Evolutionary conservation across 2,329 filamentous ascomycete genomes (phyloP), one percentile per base, ranked within the genome.

Genomic region (Colletotrichum truncatum): DNA sequence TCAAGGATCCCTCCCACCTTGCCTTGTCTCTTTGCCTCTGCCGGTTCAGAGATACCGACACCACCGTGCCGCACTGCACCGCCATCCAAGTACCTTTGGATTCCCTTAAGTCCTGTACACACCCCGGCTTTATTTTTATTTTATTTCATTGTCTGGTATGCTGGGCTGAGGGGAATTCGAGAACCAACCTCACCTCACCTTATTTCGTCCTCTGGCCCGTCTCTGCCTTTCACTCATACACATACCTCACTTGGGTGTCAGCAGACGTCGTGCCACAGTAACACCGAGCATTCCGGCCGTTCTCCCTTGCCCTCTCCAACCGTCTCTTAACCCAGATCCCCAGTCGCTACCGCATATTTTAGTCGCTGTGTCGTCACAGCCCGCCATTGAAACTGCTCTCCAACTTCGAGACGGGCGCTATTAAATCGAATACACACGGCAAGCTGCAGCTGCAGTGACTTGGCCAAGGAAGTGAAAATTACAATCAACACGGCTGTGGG

Each of bases 271-370:
- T 66, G 60, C 60, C 60, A 66, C 59, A 21, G 64, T 66, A 23
- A 64, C 59, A 59, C 64, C 59, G 46, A 66, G 23, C 64, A 66
- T 66, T 66, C 59, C 64, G 64, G 28, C 52, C 63, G 43, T 28
- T 34, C 41, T 63, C 57, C 56, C 62, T 66, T 55, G 30, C 26
- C 63, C 57, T 51, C 25, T 28, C 32, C 49, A 56, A 39, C n/a
- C 46, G 25, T 28, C 48, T 34, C 41, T 26, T 34, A 34, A 57
- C 30, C 36, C 41, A n/a, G 26, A 63, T 51, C 54, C 21, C 12
- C 28, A 38, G 28, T 43, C 43, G 41, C 21, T 38, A 43, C 26
- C 58, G 34, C 51, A 62, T 62, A 41, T 49, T 62, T 43, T 66
- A 43, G 49, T 23, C 21, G 26, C 52, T 39, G 48, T 56, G 51